These are phyloP conservation scores for Colletotrichum zoysiae DNA, from an alignment of 2,329 filamentous ascomycete genomes.

Conservation along the genomic window DNA sequence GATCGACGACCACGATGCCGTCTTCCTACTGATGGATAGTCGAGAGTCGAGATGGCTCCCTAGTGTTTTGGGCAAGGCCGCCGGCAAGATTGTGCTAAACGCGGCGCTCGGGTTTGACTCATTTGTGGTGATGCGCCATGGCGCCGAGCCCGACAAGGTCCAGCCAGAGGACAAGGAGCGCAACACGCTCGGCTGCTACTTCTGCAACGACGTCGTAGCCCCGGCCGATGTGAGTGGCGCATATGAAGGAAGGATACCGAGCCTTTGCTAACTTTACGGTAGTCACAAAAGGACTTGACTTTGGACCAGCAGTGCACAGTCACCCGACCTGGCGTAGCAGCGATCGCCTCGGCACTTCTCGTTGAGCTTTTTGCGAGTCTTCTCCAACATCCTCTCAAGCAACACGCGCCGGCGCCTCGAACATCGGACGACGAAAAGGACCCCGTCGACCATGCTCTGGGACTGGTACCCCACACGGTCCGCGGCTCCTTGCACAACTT, in stretches of 20 bases:
- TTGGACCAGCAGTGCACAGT: slow-evolving; percentile 99
- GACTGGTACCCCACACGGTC: slow-evolving; percentile 83
- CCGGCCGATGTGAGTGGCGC: slow-evolving; percentile 84
- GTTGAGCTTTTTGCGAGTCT: slow-evolving; percentile 91
- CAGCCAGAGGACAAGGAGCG: slow-evolving; percentile 60
- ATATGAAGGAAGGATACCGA: not conserved
- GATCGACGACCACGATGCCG: slow-evolving; percentile 86
- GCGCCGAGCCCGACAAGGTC: slow-evolving; percentile 66
- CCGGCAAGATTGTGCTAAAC: slow-evolving; percentile 96
- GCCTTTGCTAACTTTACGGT: slow-evolving; percentile 27
- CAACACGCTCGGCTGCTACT: slow-evolving; percentile 90
- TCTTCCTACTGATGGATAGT: slow-evolving; percentile 98
- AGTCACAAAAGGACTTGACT: slow-evolving; percentile 95
- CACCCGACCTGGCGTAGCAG: slow-evolving; percentile 90
- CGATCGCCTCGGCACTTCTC: slow-evolving; percentile 89
- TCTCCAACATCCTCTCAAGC: slow-evolving; percentile 85
- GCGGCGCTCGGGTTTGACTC: slow-evolving; percentile 96
- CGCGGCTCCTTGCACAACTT: slow-evolving; percentile 82
- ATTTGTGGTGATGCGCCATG: slow-evolving; percentile 97
- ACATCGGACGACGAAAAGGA: slow-evolving; percentile 64
- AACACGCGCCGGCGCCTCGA: slow-evolving; percentile 70
- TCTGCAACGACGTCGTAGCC: slow-evolving; percentile 97
- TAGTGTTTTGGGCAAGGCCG: slow-evolving; percentile 94
- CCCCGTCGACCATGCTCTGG: slow-evolving; percentile 70
- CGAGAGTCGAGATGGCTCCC: slow-evolving; percentile 95